Base-by-base conservation (phyloP, 106 monocot genomes). In the Dactylorhiza incarnata region DNA sequence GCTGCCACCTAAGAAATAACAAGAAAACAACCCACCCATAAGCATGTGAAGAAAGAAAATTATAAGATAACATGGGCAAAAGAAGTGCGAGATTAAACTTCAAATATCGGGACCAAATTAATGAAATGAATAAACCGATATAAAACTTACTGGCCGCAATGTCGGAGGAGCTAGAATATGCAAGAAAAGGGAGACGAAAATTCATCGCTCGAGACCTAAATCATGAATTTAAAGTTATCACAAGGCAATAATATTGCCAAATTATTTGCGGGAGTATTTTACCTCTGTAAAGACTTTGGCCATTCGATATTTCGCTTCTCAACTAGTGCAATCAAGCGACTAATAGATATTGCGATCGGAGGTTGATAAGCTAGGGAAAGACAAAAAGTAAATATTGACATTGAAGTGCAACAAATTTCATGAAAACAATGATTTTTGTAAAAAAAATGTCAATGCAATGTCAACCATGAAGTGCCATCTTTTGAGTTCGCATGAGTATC, bases 231-330 rank as follows among this genome's bases (percentile, higher is more conserved):
- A 19, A 68, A 26, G 74, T 58, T 67, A 71, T 52, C 12, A n/a
- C 49, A 24, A n/a, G 45, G 20, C 48, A 9, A 62, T 79, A 72
- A 53, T 74, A n/a, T 14, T n/a, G 5, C 15, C 16, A 25, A 49
- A 70, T 43, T 45, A 77, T 49, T 48, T 68, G 68, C 24, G 56
- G 53, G 7, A 11, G 50, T 20, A 65, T 73, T 14, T 11, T 85
- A 97, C 96, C 93, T 93, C 45, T 87, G 89, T 19, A 84, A 78
- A 65, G 89, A 85, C 74, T 83, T 93, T 56, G 97, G 97, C 97
- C 97, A 99, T 72, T 99, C 94, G 74, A 99, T 94, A 65, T 91
- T 87, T 83, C 94, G 97, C 61, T 82, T 99, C 50, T 87, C 89
- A 74, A 91, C 85, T 80, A 85, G 94, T 65, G 94, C 79, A 76